Evolutionary conservation across 208 protist species (phyloP).

Genomic region (Leishmania tropica): DNA sequence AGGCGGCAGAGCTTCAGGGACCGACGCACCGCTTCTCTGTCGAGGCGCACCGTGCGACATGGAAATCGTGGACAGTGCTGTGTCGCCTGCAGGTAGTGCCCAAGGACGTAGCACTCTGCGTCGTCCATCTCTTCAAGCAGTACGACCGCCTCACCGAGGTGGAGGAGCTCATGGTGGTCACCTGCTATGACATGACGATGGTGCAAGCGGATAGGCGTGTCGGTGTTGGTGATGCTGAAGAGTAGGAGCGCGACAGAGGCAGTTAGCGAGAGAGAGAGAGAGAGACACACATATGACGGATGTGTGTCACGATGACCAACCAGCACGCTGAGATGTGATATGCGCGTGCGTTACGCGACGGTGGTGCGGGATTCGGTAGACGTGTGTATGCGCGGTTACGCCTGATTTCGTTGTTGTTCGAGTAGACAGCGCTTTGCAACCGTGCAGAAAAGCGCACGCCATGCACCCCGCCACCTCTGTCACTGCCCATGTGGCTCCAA

Average conservation of each 20-base stretch:
- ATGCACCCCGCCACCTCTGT: neutral
- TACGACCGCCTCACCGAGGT: constrained; percentile 51
- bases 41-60: constrained; percentile 45
- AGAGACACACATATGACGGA: neutral
- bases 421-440: neutral
- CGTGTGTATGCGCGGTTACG: constrained; percentile 1
- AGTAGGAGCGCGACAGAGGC: neutral
- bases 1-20: constrained; percentile 3
- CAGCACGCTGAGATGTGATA: neutral
- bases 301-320: neutral
- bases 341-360: neutral
- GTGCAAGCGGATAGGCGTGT: neutral
- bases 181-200: constrained; percentile 11
- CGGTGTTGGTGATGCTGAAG: neutral
- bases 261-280: neutral
- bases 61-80: constrained; percentile 47
- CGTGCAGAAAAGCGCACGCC: neutral
- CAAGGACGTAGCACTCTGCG: constrained; percentile 22
- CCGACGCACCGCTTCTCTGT: constrained; percentile 34
- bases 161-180: constrained; percentile 69
- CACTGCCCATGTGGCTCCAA: neutral
- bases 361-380: constrained; percentile 1
- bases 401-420: neutral
- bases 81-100: constrained; percentile 45
- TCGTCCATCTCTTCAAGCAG: constrained; percentile 39